Evolutionary conservation across 148 eudicot species (phyloP), one percentile per base, ranked within the genome.

Genomic region (Simmondsia chinensis): DNA sequence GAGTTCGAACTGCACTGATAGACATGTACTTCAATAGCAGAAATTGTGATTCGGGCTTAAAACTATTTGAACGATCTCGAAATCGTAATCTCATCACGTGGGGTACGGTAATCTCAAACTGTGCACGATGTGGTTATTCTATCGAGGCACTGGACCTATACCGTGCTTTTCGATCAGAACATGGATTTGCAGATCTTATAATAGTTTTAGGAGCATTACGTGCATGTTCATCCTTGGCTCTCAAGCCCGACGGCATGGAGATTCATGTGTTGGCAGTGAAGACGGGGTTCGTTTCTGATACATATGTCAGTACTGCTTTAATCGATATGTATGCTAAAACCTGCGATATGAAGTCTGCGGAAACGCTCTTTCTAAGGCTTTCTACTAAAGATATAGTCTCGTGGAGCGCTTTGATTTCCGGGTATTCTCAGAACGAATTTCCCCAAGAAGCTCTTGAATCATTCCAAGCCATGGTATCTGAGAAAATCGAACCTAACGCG

Each of bases 271-370:
- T 60, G 54, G 52, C 63, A 20, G 32, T 61, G 18, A 60, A 61
- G 32, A 32, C 50, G 23, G 77, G 77, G 54, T 53, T 71, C 9
- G 72, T 54, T 21, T 30, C 30, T 18, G 74, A 76, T 59, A 33
- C 39, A 25, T 64, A 60, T 12, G 39, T 76, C 17, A 71, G 66
- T 6, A 58, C 71, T 56, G 74, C 77, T 26, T 52, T 76, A 15
- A 26, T 73, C 8, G 74, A 68, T 33, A 60, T 73, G 74, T 73
- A 73, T 52, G 46, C 63, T 16, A 69, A 69, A 52, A 54, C 48
- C 19, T 42, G 12, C 14, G 64, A 33, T 30, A 59, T 46, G 51
- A 20, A 1, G 48, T 41, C 34, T 47, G 63, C 51, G 24, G 15
- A 46, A 30, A 50, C 31, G 50, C 63, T 52, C 43, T 72, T 72